Conservation (phyloP, 163 green algal species). For the Chlamydomonas reinhardtii region DNA sequence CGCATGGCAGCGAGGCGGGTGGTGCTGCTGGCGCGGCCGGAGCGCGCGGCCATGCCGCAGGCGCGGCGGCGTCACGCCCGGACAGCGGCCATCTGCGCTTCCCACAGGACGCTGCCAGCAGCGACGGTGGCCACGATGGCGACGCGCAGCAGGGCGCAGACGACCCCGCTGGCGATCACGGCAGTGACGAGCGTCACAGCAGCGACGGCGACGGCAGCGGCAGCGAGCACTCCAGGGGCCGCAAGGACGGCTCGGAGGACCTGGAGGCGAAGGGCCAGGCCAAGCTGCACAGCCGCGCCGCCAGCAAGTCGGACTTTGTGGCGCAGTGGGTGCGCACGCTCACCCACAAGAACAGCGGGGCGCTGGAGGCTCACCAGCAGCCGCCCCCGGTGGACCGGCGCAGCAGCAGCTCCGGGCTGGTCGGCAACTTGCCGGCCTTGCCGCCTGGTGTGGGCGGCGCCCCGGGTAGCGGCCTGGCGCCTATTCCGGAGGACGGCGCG, state of each 20-base stretch:
- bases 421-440: background rate
- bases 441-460: background rate
- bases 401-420: background rate
- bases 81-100: too few species aligned
- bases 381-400: background rate
- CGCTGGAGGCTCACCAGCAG: background rate
- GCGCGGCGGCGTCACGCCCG: too few species aligned
- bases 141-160: background rate
- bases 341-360: background rate
- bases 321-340: constrained; percentile 41
- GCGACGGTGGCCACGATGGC: background rate
- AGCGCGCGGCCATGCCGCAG: too few species aligned
- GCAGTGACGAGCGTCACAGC: too few species aligned
- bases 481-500: background rate
- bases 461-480: background rate
- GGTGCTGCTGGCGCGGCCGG: too few species aligned
- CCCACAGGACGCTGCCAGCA: background rate
- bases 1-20: too few species aligned
- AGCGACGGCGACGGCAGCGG: too few species aligned
- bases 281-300: constrained; percentile 5
- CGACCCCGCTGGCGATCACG: too few species aligned
- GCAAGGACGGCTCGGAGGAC: background rate
- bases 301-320: constrained; percentile 46
- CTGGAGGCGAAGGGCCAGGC: constrained; percentile 30
- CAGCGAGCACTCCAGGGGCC: too few species aligned